Evolutionary conservation across 2,329 filamentous ascomycete species (phyloP).

Genomic region (Trichoderma polysporum): DNA sequence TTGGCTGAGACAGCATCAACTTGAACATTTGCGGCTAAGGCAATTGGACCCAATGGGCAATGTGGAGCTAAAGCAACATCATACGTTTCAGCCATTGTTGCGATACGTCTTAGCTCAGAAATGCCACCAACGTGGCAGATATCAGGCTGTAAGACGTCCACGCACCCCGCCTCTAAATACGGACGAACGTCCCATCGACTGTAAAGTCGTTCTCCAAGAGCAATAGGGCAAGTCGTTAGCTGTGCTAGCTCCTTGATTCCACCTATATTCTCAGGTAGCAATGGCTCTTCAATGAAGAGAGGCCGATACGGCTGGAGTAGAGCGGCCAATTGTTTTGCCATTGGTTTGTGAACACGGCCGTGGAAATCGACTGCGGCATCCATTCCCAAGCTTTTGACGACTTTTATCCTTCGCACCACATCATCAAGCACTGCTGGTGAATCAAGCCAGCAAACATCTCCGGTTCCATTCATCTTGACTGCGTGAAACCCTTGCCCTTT

Average conservation of each 20-base stretch:
- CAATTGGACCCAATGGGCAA: constrained; percentile 71
- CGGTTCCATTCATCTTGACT: constrained; percentile 79
- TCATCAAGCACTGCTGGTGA: constrained; percentile 63
- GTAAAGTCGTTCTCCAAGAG: constrained; percentile 70
- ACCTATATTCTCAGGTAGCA: constrained; percentile 67
- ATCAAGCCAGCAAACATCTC: constrained; percentile 74
- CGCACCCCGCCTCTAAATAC: constrained; percentile 65
- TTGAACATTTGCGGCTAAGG: constrained; percentile 69
- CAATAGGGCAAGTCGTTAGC: constrained; percentile 63
- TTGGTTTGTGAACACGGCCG: constrained; percentile 73
- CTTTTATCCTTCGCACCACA: constrained; percentile 65
- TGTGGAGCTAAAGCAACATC: constrained; percentile 73
- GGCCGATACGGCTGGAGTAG: constrained; percentile 66
- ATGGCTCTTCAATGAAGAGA: constrained; percentile 74
- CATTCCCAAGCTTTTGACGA: constrained; percentile 67
- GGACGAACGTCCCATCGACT: constrained; percentile 72
- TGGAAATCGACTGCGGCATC: constrained; percentile 78
- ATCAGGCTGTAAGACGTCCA: constrained; percentile 74
- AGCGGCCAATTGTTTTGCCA: constrained; percentile 73
- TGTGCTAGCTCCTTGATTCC: constrained; percentile 46
- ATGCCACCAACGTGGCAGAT: constrained; percentile 72
- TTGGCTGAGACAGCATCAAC: constrained; percentile 61
- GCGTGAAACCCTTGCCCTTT: constrained; percentile 62
- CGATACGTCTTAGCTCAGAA: constrained; percentile 67
- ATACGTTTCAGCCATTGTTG: constrained; percentile 69